phyloP scores from a whole-genome alignment of 2,329 filamentous ascomycete genomes.

The Monosporascus sp. region DNA sequence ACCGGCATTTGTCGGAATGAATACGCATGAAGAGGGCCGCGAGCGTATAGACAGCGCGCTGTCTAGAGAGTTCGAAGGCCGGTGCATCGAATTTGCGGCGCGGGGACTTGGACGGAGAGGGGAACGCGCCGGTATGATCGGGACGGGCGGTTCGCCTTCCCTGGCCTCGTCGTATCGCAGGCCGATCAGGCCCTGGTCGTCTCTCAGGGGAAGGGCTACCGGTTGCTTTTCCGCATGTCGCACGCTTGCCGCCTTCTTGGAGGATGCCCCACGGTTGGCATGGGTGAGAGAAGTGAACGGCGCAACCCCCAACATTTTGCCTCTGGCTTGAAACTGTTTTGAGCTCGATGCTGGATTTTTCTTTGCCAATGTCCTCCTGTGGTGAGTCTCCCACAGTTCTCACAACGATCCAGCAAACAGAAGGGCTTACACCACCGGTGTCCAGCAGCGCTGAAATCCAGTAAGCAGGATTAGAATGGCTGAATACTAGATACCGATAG shows the following conservation, averaged over 20 bases:
- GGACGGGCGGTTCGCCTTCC: conserved; percentile 53
- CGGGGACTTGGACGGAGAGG: conserved; percentile 26
- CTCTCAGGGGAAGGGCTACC: conserved; percentile 36
- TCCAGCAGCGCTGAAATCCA: neutral
- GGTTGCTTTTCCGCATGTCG: conserved; percentile 36
- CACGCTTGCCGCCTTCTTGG: conserved; percentile 32
- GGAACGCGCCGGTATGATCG: conserved; percentile 40
- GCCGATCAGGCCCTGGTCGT: conserved; percentile 46
- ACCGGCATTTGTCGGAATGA: conserved; percentile 27
- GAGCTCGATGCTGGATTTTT: neutral
- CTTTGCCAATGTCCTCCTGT: neutral
- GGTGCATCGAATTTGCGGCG: conserved; percentile 15
- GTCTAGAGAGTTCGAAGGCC: conserved; percentile 6
- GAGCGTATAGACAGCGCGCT: conserved; percentile 6
- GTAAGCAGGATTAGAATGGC: neutral
- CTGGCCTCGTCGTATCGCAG: conserved; percentile 58
- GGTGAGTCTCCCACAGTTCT: neutral
- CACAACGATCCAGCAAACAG: neutral
- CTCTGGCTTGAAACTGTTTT: neutral
- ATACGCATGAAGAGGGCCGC: conserved; percentile 20
- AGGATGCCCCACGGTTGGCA: conserved; percentile 9
- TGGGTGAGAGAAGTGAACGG: neutral
- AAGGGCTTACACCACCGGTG: neutral
- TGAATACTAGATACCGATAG: neutral
- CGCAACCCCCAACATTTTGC: conserved; percentile 13